phyloP scores from a whole-genome alignment of 2,329 filamentous ascomycete species.

The Pseudogymnoascus sp. region DNA sequence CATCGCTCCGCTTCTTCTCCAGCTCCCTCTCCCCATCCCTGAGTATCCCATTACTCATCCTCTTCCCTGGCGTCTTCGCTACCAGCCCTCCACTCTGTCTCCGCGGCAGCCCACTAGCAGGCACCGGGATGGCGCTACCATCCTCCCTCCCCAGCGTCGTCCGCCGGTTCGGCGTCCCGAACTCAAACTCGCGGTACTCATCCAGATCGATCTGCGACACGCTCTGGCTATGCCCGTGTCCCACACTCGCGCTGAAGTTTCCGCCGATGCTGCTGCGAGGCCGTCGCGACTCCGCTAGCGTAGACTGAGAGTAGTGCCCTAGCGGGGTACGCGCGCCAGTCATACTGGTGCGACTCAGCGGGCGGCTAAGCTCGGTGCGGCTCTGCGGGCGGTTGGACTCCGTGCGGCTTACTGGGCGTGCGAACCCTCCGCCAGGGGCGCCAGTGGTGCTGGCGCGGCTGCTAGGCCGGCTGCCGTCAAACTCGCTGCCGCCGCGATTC shows the following conservation, averaged over 20 bases:
- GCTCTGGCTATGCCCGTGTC: constrained; percentile 28
- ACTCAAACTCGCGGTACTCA: constrained; percentile 21
- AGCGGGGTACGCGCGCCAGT: constrained; percentile 26
- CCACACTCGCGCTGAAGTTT: constrained; percentile 21
- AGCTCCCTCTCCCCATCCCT: constrained; percentile 15
- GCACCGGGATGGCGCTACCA: constrained; percentile 40
- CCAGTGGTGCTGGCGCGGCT: constrained; percentile 22
- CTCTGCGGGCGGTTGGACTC: constrained; percentile 16
- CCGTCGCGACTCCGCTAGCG: constrained; percentile 23
- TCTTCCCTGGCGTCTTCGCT: constrained; percentile 18
- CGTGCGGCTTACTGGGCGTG: constrained; percentile 12
- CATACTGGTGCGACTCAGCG: constrained; percentile 25
- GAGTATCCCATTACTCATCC: constrained; percentile 22
- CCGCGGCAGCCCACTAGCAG: constrained; percentile 36
- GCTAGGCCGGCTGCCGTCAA: constrained; percentile 17
- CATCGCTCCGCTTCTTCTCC: constrained; percentile 11
- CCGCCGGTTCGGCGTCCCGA: constrained; percentile 37
- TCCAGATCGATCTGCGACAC: constrained; percentile 25
- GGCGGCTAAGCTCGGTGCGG: constrained; percentile 24
- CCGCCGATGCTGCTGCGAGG: constrained; percentile 27
- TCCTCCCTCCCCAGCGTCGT: constrained; percentile 34
- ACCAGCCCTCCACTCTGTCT: constrained; percentile 39
- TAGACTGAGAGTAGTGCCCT: constrained; percentile 26
- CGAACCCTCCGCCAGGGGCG: constrained; percentile 14
- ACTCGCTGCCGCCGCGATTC: constrained; percentile 33